Percentiles rank a stretch among this genome's conserved stretches.
These are phyloP conservation scores for Eucalyptus dawsonii DNA, from an alignment of 345 rosid species.

Conservation along the genomic window DNA sequence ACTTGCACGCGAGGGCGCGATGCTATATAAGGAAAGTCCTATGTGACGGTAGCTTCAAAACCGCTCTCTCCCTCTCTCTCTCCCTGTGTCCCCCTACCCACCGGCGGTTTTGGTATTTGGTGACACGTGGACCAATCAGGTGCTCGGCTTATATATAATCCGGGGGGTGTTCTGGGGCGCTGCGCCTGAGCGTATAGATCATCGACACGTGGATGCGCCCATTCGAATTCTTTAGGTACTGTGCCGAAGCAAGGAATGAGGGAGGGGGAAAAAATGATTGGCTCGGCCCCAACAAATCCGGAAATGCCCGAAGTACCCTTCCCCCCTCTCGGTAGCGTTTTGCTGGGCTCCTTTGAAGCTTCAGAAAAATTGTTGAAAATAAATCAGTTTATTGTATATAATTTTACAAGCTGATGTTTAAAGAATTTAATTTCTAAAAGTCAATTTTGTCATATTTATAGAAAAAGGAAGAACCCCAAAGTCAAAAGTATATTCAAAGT, in stretches of 20 bases:
- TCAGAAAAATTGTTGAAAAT: neutral
- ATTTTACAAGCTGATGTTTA: neutral
- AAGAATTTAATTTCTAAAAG: neutral
- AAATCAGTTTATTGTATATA: neutral
- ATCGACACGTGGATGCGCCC: neutral
- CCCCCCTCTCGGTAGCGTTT: neutral
- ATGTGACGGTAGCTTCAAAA: neutral
- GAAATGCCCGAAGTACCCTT: neutral
- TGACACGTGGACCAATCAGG: neutral
- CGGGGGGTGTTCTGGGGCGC: too few species aligned
- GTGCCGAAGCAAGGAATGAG: neutral
- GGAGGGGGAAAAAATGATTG: neutral
- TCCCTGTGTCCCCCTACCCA: neutral
- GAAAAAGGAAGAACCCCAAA: neutral
- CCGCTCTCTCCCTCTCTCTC: neutral
- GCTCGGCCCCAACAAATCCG: neutral
- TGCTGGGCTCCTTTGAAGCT: neutral
- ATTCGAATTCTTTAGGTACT: neutral
- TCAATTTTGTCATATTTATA: neutral
- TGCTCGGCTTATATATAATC: neutral
- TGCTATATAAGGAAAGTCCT: conserved; percentile 1
- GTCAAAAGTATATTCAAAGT: rapidly evolving
- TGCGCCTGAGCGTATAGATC: neutral
- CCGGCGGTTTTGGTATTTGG: neutral
- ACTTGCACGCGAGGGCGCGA: neutral